Base-by-base conservation (phyloP, 805 yeast species). In the Suhomyces faveliae region DNA sequence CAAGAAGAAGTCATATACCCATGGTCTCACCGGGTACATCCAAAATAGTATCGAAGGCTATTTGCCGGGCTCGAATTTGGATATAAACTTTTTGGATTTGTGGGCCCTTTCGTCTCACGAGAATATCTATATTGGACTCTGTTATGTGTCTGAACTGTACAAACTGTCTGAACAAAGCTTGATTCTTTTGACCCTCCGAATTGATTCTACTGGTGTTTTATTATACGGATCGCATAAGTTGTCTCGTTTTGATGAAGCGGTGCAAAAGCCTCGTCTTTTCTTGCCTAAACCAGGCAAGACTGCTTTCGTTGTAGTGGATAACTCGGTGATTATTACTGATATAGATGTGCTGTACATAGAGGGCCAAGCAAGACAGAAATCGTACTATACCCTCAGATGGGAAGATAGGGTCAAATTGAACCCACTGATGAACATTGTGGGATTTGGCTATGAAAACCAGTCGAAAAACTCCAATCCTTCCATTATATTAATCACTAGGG, bases 401-500 rank as follows among this genome's bases (percentile, higher is more conserved):
- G 96, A 90, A 63, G 97, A 92, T 61, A 70, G 80, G 10, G 72
- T 91, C 10, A 67, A 75, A 5, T 77, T 91, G 53, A 81, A 80
- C 50, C 50, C 73, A 1, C 72, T 75, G 13, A 74, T 83, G 4
- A 61, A 71, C 0, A 68, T 89, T 15, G 66, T 85, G 29, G 90
- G 91, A 0, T 64, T 71, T 48, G 89, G 88, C 1, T 70, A 69
- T 50, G 87, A 83, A 58, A 63, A 71, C 51, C 51, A 61, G 40
- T 62, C 73, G 23, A 50, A 65, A 11, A 47, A 61, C 2, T 59
- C 60, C 27, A 71, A 77, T 43, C 72, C 84, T 1, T 73, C 85
- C 1, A 61, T 84, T 5, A 67, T 61, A 4, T 41, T 62, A 49
- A 56, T 85, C 12, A 77, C 87, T 1, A 71, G 75, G 6, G 74